A percentile compares a stretch with the other conserved stretches of the same genome.
Evolutionary conservation across 2,329 filamentous ascomycete genomes (phyloP).

Genomic region (Myriosclerotinia duriaeana): DNA sequence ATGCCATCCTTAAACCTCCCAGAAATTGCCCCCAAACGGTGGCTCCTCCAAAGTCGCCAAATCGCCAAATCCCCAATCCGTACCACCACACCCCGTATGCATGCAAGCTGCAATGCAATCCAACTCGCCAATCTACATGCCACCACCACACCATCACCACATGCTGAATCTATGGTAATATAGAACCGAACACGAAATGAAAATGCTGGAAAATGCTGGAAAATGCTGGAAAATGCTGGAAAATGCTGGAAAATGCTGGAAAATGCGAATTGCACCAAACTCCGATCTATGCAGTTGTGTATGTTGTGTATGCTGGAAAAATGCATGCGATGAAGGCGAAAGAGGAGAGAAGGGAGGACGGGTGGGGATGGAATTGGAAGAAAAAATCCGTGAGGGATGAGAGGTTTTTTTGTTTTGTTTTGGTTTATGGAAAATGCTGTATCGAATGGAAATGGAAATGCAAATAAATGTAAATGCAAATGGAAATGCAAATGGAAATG

Average conservation of each 20-base stretch:
- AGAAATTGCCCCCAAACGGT: background rate
- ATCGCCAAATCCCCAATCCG: background rate
- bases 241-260: too few species aligned
- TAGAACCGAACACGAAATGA: background rate
- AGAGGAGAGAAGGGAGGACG: background rate
- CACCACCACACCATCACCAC: background rate
- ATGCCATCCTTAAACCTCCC: background rate
- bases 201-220: background rate
- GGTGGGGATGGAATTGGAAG: background rate
- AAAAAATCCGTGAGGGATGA: background rate
- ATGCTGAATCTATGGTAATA: background rate
- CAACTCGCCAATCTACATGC: constrained; percentile 6
- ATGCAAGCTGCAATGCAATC: background rate
- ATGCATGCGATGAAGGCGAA: background rate
- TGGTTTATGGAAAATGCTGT: too few species aligned
- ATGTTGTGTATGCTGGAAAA: background rate
- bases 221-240: background rate
- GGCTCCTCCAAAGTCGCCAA: background rate
- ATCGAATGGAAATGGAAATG: background rate
- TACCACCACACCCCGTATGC: background rate
- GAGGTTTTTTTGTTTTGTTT: too few species aligned
- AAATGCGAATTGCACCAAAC: too few species aligned
- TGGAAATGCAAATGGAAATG: background rate
- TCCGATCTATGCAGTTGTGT: too few species aligned
- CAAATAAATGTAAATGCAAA: too few species aligned